A percentile compares a stretch with the other conserved stretches of the same genome.
Conservation (phyloP, 805 yeast species). For the Yarrowia alimentaria region DNA sequence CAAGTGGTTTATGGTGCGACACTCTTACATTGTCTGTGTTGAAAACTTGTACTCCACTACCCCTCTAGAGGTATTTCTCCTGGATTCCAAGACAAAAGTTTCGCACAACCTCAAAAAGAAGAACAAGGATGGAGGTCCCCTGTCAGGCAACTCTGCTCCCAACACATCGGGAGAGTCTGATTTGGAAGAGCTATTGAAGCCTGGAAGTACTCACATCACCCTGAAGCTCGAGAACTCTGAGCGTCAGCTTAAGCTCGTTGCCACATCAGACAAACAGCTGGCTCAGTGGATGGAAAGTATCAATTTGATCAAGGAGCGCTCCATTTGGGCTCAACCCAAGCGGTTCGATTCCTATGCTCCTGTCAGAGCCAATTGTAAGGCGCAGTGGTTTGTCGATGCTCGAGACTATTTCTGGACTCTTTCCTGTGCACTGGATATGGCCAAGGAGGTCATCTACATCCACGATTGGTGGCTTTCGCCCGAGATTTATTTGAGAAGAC, state of each 20-base stretch:
- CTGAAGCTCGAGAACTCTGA: constrained; percentile 39
- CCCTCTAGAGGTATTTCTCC: constrained; percentile 85
- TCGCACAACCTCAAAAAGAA: constrained; percentile 30
- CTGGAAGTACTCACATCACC: constrained; percentile 29
- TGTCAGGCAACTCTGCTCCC: background rate
- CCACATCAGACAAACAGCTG: constrained; percentile 75
- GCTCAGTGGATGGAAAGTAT: constrained; percentile 80
- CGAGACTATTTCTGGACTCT: constrained; percentile 97
- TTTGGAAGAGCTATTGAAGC: constrained; percentile 9
- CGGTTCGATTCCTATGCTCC: constrained; percentile 94
- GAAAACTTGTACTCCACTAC: constrained; percentile 82
- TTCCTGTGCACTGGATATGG: constrained; percentile 87
- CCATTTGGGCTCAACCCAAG: constrained; percentile 70
- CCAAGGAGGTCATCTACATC: constrained; percentile 86
- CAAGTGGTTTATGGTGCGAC: constrained; percentile 88
- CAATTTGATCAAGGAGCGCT: constrained; percentile 59
- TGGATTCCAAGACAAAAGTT: constrained; percentile 73
- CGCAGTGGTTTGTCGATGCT: constrained; percentile 96
- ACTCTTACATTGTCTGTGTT: constrained; percentile 80
- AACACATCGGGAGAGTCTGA: constrained; percentile 22
- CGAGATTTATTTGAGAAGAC: constrained; percentile 86
- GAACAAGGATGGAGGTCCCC: constrained; percentile 30
- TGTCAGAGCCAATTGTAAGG: constrained; percentile 74
- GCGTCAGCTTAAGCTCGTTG: constrained; percentile 51
- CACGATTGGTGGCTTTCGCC: constrained; percentile 99